phyloP scores from a whole-genome alignment of 2,329 filamentous ascomycete species.

The Diaporthe ampelina region DNA sequence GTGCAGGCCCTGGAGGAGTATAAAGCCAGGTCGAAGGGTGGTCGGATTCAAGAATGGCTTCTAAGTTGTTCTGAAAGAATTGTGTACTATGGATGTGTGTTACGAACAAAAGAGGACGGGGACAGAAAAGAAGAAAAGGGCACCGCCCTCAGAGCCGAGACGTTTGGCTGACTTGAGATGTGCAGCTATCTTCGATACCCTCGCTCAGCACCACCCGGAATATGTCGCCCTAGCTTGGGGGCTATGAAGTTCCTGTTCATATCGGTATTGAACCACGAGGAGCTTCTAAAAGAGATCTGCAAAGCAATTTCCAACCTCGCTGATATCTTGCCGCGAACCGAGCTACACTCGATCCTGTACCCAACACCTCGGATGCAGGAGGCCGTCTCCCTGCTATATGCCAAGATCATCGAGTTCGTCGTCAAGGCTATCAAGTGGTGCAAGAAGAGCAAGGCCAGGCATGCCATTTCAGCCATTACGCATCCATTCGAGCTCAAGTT shows the following conservation, averaged over 20 bases:
- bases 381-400: slow-evolving; percentile 44
- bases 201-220: slow-evolving; percentile 8
- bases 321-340: slow-evolving; percentile 41
- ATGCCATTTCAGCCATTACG: slow-evolving; percentile 40
- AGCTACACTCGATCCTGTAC: slow-evolving; percentile 43
- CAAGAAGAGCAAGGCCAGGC: slow-evolving; percentile 41
- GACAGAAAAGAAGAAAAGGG: no score
- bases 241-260: not conserved
- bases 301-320: slow-evolving; percentile 42
- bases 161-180: not conserved
- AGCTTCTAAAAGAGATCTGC: slow-evolving; percentile 38
- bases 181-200: not conserved
- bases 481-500: slow-evolving; percentile 44
- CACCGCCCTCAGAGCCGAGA: no score
- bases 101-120: no score
- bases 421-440: slow-evolving; percentile 44
- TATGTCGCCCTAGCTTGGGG: slow-evolving; percentile 1
- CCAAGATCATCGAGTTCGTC: slow-evolving; percentile 45
- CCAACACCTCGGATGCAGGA: slow-evolving; percentile 43
- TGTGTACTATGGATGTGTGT: slow-evolving; percentile 5
- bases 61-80: not conserved
- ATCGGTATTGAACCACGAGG: slow-evolving; percentile 6
- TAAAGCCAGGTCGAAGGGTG: not conserved
- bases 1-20: not conserved
- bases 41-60: not conserved